Percentiles rank a stretch among this genome's conserved stretches.
These are phyloP conservation scores for Pythium plurisporium DNA, from an alignment of 352 stramenopile genomes.

Conservation along the genomic window DNA sequence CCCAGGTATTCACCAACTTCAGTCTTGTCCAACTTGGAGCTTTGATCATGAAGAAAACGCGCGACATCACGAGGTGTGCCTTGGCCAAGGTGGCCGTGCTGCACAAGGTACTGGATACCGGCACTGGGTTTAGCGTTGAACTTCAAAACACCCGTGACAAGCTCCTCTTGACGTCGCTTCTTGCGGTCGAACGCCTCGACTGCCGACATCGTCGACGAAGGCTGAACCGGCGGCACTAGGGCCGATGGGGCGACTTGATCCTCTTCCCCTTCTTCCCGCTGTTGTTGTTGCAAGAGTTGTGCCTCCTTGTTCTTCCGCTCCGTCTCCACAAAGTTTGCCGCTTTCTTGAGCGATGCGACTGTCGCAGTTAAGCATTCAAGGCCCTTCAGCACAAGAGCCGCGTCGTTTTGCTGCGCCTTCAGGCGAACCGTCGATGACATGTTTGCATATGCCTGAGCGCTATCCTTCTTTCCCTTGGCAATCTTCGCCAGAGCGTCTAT, in stretches of 20 bases:
- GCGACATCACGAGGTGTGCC: constrained; percentile 92
- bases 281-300: constrained; percentile 24
- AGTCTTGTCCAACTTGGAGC: constrained; percentile 95
- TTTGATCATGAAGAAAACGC: constrained; percentile 91
- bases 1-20: constrained; percentile 97
- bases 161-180: constrained; percentile 94
- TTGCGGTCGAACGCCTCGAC: constrained; percentile 97
- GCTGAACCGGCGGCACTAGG: constrained; percentile 13
- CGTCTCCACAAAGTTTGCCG: constrained; percentile 66
- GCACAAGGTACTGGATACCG: constrained; percentile 89
- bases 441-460: constrained; percentile 46
- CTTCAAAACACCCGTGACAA: constrained; percentile 95
- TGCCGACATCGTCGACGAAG: constrained; percentile 55
- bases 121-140: constrained; percentile 97
- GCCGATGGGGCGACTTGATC: constrained; percentile 15
- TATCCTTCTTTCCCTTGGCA: constrained; percentile 86
- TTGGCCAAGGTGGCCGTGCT: constrained; percentile 90
- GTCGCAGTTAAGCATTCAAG: constrained; percentile 94
- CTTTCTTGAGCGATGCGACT: constrained; percentile 90
- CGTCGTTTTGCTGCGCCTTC: constrained; percentile 72
- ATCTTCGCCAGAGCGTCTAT: constrained; percentile 95
- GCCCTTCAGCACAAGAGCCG: constrained; percentile 69
- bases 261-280: constrained; percentile 44
- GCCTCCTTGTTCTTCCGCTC: constrained; percentile 42
- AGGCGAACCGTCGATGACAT: constrained; percentile 54